Percentiles rank a stretch among this genome's conserved stretches.
Conservation (phyloP, 345 rosid species). For the Dovyalis caffra region DNA sequence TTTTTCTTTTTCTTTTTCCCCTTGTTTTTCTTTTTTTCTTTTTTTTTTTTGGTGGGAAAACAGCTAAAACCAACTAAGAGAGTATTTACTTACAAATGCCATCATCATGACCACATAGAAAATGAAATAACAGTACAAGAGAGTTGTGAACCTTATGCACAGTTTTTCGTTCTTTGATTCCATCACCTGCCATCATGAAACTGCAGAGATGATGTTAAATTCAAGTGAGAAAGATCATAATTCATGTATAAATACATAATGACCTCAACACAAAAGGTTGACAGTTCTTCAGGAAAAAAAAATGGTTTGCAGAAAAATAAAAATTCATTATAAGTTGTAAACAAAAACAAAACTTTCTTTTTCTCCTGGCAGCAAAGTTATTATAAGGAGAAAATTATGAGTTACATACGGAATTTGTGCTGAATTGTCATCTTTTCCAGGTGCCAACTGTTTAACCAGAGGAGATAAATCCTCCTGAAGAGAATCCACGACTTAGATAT, state of each 20-base stretch:
- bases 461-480: conserved; percentile 83
- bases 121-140: not conserved
- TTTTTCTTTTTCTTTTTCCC: too few relatives aligned
- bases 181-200: conserved; percentile 91
- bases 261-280: too few relatives aligned
- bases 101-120: not conserved
- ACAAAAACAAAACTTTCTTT: not conserved
- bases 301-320: not conserved
- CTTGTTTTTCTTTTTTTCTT: too few relatives aligned
- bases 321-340: not conserved
- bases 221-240: too few relatives aligned
- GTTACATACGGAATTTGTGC: conserved; percentile 79
- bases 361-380: not conserved
- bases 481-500: not conserved
- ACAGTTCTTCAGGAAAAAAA: not conserved
- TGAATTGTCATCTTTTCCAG: conserved; percentile 49
- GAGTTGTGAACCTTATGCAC: conserved; percentile 53
- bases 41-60: too few relatives aligned
- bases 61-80: not conserved
- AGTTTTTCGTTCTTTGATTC: conserved; percentile 53
- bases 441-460: conserved; percentile 71
- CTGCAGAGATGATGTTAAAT: conserved; percentile 33
- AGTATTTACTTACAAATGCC: not conserved
- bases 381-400: conserved; percentile 3
- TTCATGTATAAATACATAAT: too few relatives aligned